phyloP scores from a whole-genome alignment of 257 asterid genomes.

The Paraleonurus japonicus region DNA sequence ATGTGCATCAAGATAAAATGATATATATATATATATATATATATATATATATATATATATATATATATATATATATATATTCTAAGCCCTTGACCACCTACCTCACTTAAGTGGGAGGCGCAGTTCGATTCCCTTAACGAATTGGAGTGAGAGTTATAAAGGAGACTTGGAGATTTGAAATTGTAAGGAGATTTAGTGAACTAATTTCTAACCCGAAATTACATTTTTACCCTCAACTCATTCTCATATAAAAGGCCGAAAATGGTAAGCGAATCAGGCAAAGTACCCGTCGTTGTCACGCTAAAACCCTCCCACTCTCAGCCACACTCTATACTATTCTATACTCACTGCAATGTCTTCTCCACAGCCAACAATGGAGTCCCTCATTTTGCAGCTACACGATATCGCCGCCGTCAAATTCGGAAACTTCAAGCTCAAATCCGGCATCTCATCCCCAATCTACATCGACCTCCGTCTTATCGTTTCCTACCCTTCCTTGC shows the following conservation, averaged over 20 bases:
- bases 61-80: no score
- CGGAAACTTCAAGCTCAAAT: constrained; percentile 92
- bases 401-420: constrained; percentile 93
- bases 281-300: not conserved
- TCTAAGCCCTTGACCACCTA: no score
- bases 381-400: constrained; percentile 74
- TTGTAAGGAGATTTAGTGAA: no score
- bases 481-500: constrained; percentile 82
- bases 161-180: no score
- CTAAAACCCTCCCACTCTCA: constrained; percentile 19
- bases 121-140: no score
- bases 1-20: no score
- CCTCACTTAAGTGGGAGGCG: no score
- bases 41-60: no score
- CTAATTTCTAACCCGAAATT: no score
- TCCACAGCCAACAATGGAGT: constrained; percentile 54
- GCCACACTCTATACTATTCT: not conserved
- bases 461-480: constrained; percentile 96
- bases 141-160: no score
- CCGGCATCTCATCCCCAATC: constrained; percentile 92
- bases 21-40: no score
- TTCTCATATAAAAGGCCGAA: not conserved
- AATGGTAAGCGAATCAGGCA: not conserved
- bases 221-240: no score
- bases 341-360: constrained; percentile 22